Evolutionary conservation across 768 basidiomycete species (phyloP).

Genomic region (Russula sp.): DNA sequence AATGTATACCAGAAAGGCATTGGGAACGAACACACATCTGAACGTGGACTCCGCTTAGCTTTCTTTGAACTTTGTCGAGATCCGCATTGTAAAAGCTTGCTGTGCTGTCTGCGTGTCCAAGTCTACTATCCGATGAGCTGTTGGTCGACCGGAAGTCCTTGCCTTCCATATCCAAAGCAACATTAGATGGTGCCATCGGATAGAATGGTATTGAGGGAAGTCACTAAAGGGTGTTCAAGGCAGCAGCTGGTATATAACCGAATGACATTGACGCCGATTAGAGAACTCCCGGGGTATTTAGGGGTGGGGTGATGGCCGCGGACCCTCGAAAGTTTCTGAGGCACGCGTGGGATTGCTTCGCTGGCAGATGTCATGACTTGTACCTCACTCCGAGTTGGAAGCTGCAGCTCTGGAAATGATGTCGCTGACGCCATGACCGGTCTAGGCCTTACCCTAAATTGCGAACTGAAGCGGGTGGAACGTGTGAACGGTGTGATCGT

Average conservation of each 20-base stretch:
- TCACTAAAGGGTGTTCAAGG: background rate
- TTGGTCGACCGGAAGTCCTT: background rate
- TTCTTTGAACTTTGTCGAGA: slow-evolving; percentile 15
- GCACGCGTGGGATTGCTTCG: background rate
- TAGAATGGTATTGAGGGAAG: background rate
- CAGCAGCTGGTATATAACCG: background rate
- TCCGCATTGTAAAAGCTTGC: slow-evolving; percentile 13
- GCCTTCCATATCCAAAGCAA: background rate
- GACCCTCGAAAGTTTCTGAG: background rate
- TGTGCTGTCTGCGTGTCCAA: background rate
- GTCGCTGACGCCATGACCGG: too few relatives aligned
- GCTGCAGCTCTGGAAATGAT: background rate
- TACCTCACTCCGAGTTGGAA: background rate
- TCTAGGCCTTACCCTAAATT: too few relatives aligned
- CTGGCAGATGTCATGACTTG: background rate
- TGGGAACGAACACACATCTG: slow-evolving; percentile 13
- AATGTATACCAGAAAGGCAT: background rate
- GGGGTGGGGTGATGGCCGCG: background rate
- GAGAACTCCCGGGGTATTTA: background rate
- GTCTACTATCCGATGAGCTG: background rate
- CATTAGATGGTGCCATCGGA: background rate
- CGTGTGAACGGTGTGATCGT: too few relatives aligned
- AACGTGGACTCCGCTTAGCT: slow-evolving; percentile 13
- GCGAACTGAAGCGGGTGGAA: too few relatives aligned
- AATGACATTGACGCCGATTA: background rate